Conservation (phyloP, 148 eudicot species). For the Camellia granthamiana region DNA sequence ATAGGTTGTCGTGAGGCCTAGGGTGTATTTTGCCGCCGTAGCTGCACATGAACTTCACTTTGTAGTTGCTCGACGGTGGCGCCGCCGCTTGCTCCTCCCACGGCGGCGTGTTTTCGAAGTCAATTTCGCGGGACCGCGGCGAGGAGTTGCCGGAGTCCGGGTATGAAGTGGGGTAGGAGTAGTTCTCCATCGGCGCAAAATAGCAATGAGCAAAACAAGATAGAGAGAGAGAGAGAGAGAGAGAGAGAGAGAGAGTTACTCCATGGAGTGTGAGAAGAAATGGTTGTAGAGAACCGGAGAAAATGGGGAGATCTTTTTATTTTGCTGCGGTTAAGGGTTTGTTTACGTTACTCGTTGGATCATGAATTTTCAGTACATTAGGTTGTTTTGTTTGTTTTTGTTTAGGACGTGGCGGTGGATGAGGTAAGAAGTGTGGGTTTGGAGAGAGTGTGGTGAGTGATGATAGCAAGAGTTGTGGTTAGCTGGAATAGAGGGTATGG, state of each 20-base stretch:
- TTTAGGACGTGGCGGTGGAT: not conserved
- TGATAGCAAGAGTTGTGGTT: not conserved
- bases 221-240: too few relatives aligned
- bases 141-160: slow-evolving; percentile 83
- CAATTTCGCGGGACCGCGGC: slow-evolving; percentile 77
- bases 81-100: slow-evolving; percentile 39
- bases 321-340: not conserved
- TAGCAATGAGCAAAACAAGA: not conserved
- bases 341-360: not conserved
- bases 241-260: not conserved
- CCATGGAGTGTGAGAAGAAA: not conserved
- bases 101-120: slow-evolving; percentile 60
- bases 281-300: not conserved
- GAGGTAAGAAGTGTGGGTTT: not conserved
- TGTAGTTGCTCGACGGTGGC: slow-evolving; percentile 24
- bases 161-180: slow-evolving; percentile 44
- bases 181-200: slow-evolving; percentile 56
- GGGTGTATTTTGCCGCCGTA: slow-evolving; percentile 84
- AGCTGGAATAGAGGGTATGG: not conserved
- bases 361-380: not conserved
- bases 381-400: not conserved
- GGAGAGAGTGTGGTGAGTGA: not conserved
- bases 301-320: not conserved
- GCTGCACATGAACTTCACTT: slow-evolving; percentile 77
- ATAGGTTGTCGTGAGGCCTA: slow-evolving; percentile 68